These are phyloP conservation scores for Cladophialophora bantiana DNA, from an alignment of 2,329 filamentous ascomycete species.

Conservation along the genomic window DNA sequence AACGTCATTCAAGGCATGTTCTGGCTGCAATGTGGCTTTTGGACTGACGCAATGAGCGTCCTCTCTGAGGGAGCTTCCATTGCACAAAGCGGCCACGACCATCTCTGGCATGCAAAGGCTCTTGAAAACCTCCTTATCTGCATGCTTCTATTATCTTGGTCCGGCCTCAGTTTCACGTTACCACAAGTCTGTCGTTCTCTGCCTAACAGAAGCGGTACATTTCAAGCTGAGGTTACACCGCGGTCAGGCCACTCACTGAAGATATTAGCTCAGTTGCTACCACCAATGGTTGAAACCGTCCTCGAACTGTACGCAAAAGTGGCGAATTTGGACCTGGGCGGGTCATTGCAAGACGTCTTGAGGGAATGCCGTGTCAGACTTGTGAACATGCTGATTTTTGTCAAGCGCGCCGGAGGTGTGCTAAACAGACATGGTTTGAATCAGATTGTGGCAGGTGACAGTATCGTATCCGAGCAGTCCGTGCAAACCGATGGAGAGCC, in stretches of 20 bases:
- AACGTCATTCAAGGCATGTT: constrained; percentile 36
- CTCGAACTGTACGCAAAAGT: constrained; percentile 34
- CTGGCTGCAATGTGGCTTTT: constrained; percentile 79
- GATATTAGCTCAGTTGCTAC: constrained; percentile 30
- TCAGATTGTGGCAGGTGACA: constrained; percentile 21
- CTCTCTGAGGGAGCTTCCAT: constrained; percentile 79
- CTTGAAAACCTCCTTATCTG: constrained; percentile 86
- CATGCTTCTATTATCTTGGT: constrained; percentile 83
- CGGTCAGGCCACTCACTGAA: constrained; percentile 27
- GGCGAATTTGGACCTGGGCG: constrained; percentile 35
- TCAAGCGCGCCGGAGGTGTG: constrained; percentile 29
- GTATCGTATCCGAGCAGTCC: background rate
- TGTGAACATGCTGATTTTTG: constrained; percentile 32
- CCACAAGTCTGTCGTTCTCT: constrained; percentile 34
- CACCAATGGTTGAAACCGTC: constrained; percentile 34
- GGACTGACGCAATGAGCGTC: constrained; percentile 86
- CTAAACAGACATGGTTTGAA: constrained; percentile 27
- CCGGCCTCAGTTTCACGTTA: constrained; percentile 73
- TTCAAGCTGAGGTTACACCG: constrained; percentile 23
- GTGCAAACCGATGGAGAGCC: constrained; percentile 20
- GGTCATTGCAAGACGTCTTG: constrained; percentile 33
- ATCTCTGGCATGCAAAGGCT: constrained; percentile 97
- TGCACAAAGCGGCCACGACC: constrained; percentile 81
- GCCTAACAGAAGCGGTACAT: constrained; percentile 29
- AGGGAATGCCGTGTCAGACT: constrained; percentile 32